These are phyloP conservation scores for Thozetella sp. DNA, from an alignment of 495 filamentous ascomycete genomes.

Conservation along the genomic window DNA sequence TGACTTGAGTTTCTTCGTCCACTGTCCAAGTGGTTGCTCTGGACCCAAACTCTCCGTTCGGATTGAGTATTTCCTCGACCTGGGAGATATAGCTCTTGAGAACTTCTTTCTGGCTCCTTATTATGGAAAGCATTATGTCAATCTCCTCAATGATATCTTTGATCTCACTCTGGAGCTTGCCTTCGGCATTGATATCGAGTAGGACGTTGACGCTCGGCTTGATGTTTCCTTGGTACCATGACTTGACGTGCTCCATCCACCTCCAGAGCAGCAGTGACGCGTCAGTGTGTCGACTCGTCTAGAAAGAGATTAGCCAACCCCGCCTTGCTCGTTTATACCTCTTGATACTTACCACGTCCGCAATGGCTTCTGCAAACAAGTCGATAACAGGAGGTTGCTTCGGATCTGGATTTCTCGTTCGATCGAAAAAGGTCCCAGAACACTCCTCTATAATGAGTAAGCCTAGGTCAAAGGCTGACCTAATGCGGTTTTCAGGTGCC, in stretches of 20 bases:
- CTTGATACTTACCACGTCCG: constrained; percentile 34
- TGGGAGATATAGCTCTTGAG: constrained; percentile 40
- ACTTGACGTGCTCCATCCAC: not conserved
- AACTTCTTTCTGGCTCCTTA: constrained; percentile 57
- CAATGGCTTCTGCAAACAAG: constrained; percentile 65
- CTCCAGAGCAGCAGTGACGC: constrained; percentile 1
- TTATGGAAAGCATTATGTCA: constrained; percentile 68
- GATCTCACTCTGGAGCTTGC: constrained; percentile 62
- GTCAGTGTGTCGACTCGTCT: constrained; percentile 34
- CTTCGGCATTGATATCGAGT: constrained; percentile 71
- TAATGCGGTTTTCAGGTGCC: constrained; percentile 55
- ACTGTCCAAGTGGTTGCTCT: not conserved
- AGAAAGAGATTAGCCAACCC: constrained; percentile 13
- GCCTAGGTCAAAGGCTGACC: constrained; percentile 64
- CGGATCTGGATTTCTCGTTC: constrained; percentile 39
- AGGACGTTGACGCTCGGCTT: constrained; percentile 43
- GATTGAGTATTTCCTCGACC: not conserved
- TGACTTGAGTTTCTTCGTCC: not conserved
- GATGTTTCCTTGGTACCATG: not conserved
- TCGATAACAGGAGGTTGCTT: constrained; percentile 62
- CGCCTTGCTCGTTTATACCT: not conserved
- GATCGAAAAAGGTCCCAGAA: constrained; percentile 61
- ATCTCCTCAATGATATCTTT: constrained; percentile 77
- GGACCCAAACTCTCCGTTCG: not conserved
- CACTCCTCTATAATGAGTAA: constrained; percentile 64